These are phyloP conservation scores for Canna indica DNA, from an alignment of 176 grass and related monocot genomes.

Conservation along the genomic window DNA sequence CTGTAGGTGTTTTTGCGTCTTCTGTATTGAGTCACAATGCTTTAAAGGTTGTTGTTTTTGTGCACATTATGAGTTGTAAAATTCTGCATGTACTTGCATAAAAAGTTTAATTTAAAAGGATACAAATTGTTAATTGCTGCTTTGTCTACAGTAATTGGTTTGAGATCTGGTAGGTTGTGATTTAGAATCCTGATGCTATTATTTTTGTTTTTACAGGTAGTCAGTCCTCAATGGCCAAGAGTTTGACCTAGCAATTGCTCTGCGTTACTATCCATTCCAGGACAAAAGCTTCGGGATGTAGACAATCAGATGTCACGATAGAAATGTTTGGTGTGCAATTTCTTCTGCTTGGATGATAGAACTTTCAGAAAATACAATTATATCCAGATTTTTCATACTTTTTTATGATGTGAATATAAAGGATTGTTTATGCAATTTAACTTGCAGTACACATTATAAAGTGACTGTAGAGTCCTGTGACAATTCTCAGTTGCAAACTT, in stretches of 20 bases:
- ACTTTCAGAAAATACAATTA: background rate
- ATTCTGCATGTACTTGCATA: background rate
- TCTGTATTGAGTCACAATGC: constrained; percentile 4
- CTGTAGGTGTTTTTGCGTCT: constrained; percentile 13
- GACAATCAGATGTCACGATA: background rate
- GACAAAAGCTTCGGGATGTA: background rate
- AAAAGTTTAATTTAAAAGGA: background rate
- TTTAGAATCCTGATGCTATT: constrained; percentile 1
- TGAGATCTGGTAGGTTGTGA: background rate
- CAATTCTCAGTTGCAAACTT: background rate
- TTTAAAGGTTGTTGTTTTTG: background rate
- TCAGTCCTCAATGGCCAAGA: constrained; percentile 95
- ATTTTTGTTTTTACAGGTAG: constrained; percentile 43
- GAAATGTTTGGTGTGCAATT: background rate
- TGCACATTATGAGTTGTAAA: background rate
- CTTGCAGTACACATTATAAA: background rate
- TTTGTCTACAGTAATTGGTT: background rate
- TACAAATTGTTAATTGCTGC: background rate
- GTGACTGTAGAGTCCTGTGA: background rate
- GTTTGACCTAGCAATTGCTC: constrained; percentile 27
- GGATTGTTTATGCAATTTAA: background rate
- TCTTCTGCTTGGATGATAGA: background rate
- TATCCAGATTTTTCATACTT: background rate
- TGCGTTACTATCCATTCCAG: background rate
- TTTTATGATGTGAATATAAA: background rate